Evolutionary conservation across 1,284 basidiomycete genomes (phyloP).

Genomic region (Earliella scabrosa): DNA sequence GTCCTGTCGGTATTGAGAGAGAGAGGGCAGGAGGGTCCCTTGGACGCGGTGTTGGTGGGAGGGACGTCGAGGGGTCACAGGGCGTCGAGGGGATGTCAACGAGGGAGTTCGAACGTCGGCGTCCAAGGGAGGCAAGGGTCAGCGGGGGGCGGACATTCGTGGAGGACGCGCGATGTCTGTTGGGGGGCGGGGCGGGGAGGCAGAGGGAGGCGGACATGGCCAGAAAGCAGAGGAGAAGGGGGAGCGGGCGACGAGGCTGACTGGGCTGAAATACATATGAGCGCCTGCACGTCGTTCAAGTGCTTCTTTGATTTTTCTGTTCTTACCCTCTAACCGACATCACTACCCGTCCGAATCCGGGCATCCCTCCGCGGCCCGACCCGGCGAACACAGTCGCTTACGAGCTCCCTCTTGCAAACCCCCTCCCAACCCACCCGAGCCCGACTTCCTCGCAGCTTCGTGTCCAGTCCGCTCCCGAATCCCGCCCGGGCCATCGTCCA

Average conservation of each 20-base stretch:
- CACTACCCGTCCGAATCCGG: constrained; percentile 9
- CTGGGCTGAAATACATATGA: constrained; percentile 19
- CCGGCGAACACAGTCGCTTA: constrained; percentile 17
- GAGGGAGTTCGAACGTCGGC: constrained; percentile 50
- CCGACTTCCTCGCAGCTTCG: not conserved
- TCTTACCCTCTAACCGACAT: constrained; percentile 11
- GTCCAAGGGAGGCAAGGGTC: constrained; percentile 56
- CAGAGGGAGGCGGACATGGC: constrained; percentile 24
- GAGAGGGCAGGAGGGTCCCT: constrained; percentile 34
- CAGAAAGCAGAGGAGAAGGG: constrained; percentile 14
- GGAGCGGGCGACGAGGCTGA: constrained; percentile 2
- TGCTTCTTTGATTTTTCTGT: not conserved
- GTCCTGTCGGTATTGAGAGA: constrained; percentile 48
- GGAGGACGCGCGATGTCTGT: constrained; percentile 62
- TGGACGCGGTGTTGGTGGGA: constrained; percentile 21
- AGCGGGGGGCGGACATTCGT: constrained; percentile 60
- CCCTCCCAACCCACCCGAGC: not conserved
- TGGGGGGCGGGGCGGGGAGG: constrained; percentile 40
- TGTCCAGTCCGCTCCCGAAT: not conserved
- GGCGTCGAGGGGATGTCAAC: constrained; percentile 37
- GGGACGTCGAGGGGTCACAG: constrained; percentile 28
- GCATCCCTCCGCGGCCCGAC: constrained; percentile 14
- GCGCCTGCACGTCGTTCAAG: constrained; percentile 8
- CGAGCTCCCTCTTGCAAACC: constrained; percentile 11
- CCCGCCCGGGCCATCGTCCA: not conserved